Conservation (phyloP, 768 basidiomycete genomes). For the Pleurotus djamor region DNA sequence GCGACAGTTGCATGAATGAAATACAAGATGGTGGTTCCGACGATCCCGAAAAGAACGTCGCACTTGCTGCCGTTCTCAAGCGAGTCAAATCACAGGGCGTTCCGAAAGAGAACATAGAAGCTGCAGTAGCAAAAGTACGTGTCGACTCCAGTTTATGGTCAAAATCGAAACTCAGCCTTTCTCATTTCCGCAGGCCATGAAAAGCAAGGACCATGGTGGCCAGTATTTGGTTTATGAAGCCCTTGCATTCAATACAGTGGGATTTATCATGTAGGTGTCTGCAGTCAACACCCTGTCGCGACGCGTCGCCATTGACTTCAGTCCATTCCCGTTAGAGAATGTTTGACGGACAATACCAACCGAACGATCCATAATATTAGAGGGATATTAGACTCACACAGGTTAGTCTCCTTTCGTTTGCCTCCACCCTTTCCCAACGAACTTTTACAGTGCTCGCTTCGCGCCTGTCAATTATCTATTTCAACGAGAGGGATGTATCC, state of each 20-base stretch:
- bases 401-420: conserved; percentile 30
- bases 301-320: too few relatives aligned
- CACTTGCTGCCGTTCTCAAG: conserved; percentile 53
- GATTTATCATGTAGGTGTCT: conserved; percentile 16
- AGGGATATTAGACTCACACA: conserved; percentile 44
- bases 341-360: conserved; percentile 61
- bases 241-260: conserved; percentile 55
- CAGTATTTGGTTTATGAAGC: conserved; percentile 59
- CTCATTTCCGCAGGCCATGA: conserved; percentile 34
- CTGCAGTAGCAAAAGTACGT: conserved; percentile 53
- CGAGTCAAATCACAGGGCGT: conserved; percentile 55
- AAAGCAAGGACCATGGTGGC: conserved; percentile 44
- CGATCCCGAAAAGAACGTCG: conserved; percentile 51
- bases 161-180: background rate
- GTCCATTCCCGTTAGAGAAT: conserved; percentile 37
- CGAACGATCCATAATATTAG: conserved; percentile 59
- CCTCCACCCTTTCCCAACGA: background rate
- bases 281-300: background rate
- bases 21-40: conserved; percentile 51
- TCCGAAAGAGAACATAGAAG: conserved; percentile 70
- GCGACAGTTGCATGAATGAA: background rate
- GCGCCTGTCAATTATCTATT: conserved; percentile 70
- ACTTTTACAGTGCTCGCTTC: conserved; percentile 46
- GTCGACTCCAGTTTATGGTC: background rate
- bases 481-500: conserved; percentile 49